Evolutionary conservation across 2,329 filamentous ascomycete species (phyloP).

Genomic region (Arthrobotrys sphaeroides): DNA sequence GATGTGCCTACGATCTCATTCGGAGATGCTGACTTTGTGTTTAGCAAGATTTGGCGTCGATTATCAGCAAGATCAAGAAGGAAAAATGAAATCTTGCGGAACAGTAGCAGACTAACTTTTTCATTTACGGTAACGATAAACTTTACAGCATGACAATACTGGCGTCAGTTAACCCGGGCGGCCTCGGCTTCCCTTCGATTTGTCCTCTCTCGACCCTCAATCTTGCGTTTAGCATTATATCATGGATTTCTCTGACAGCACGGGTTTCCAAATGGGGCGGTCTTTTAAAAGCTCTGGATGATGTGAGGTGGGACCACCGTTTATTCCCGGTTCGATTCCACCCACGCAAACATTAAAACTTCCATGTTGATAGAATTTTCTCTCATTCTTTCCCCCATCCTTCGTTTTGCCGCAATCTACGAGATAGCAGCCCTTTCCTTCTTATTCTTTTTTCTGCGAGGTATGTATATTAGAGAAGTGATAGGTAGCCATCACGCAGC

Average conservation of each 20-base stretch:
- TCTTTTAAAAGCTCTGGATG: not conserved
- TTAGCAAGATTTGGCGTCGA: constrained; percentile 46
- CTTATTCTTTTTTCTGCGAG: too few relatives aligned
- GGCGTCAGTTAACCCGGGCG: not conserved
- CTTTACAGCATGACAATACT: not conserved
- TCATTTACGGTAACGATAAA: not conserved
- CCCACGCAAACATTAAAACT: not conserved
- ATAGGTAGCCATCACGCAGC: not conserved
- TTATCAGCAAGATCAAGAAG: constrained; percentile 48
- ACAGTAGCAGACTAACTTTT: not conserved
- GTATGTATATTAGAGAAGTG: constrained; percentile 4
- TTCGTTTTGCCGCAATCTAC: too few relatives aligned
- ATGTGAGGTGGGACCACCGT: not conserved
- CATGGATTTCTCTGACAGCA: not conserved
- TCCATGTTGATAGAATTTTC: not conserved
- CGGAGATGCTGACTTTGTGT: constrained; percentile 5
- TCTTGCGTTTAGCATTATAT: constrained; percentile 24
- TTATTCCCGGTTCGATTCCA: not conserved
- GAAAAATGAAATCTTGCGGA: constrained; percentile 24
- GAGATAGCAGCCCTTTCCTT: not conserved
- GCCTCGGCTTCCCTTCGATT: not conserved
- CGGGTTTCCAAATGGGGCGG: not conserved
- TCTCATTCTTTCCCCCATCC: not conserved
- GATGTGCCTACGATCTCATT: too few relatives aligned
- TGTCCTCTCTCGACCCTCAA: not conserved